Percentiles rank a stretch among this genome's conserved stretches.
These are phyloP conservation scores for Ceratobasidium sp. DNA, from an alignment of 1,284 basidiomycete genomes.

Conservation along the genomic window DNA sequence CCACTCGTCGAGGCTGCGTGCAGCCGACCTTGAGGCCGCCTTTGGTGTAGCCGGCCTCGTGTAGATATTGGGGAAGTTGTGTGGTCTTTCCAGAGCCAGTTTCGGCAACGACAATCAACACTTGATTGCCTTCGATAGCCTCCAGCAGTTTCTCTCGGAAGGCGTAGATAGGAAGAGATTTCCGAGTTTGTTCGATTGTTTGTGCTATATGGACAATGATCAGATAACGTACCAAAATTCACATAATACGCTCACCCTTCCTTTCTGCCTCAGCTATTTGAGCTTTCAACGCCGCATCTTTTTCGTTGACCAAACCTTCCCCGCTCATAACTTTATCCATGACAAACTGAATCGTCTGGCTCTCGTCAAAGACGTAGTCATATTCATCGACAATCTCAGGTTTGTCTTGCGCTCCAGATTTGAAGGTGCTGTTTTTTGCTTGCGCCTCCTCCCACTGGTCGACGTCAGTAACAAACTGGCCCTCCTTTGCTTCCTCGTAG, in stretches of 20 bases:
- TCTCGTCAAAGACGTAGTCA: conserved; percentile 98
- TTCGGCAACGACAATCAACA: conserved; percentile 91
- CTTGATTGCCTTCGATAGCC: conserved; percentile 90
- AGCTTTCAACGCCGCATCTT: conserved; percentile 83
- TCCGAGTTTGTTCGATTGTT: conserved; percentile 89
- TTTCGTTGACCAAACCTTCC: conserved; percentile 75
- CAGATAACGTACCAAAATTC: conserved; percentile 28
- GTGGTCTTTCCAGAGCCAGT: conserved; percentile 99
- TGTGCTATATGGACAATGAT: conserved; percentile 61
- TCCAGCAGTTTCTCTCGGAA: conserved; percentile 87
- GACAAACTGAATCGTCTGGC: conserved; percentile 94
- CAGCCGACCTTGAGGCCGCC: conserved; percentile 93
- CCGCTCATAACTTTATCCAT: conserved; percentile 82
- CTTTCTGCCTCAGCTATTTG: conserved; percentile 94
- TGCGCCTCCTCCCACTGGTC: conserved; percentile 97
- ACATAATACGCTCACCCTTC: conserved; percentile 64
- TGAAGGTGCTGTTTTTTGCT: conserved; percentile 87
- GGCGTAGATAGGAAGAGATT: conserved; percentile 87
- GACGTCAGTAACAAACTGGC: conserved; percentile 93
- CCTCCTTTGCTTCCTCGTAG: conserved; percentile 91
- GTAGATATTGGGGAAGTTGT: conserved; percentile 96
- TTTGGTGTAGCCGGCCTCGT: conserved; percentile 94
- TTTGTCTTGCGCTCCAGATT: conserved; percentile 89
- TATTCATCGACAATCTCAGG: conserved; percentile 81
- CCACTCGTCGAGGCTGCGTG: conserved; percentile 97